These are phyloP conservation scores for Ogataea nitratoaversa DNA, from an alignment of 805 yeast genomes.

Conservation along the genomic window DNA sequence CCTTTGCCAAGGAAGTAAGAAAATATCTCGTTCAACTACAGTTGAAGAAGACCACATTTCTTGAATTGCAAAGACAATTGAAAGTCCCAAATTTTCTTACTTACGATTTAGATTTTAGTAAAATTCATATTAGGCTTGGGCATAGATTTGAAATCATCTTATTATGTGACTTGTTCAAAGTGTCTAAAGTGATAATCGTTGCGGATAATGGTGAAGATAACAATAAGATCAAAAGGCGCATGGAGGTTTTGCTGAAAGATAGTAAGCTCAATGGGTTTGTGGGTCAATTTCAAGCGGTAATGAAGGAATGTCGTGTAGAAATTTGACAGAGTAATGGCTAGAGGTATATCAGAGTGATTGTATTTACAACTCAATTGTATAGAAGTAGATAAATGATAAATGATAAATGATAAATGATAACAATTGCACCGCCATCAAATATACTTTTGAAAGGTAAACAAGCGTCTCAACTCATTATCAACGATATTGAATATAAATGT, in stretches of 20 bases:
- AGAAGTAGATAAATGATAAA: no score
- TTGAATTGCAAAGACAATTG: slow-evolving; percentile 10
- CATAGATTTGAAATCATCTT: slow-evolving; percentile 19
- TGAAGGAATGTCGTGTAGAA: slow-evolving; percentile 13
- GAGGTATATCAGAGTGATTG: no score
- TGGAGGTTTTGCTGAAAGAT: slow-evolving; percentile 20
- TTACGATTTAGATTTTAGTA: slow-evolving; percentile 26
- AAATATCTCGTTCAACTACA: slow-evolving; percentile 23
- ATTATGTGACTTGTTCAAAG: slow-evolving; percentile 17
- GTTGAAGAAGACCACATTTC: slow-evolving; percentile 15
- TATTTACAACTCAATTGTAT: no score
- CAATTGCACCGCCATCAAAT: not conserved
- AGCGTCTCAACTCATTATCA: no score
- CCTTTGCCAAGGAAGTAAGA: slow-evolving; percentile 25
- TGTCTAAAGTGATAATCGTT: slow-evolving; percentile 16
- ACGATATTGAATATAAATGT: no score
- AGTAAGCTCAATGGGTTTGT: slow-evolving; percentile 12
- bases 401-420: no score
- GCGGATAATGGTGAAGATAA: slow-evolving; percentile 6
- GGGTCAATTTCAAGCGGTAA: slow-evolving; percentile 9
- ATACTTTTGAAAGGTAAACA: no score
- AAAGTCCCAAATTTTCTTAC: slow-evolving; percentile 14
- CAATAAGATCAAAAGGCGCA: slow-evolving; percentile 3
- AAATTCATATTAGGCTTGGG: slow-evolving; percentile 20
- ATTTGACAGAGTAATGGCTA: not conserved